phyloP scores from a whole-genome alignment of 129 eudicot genomes.

The Calendula officinalis region DNA sequence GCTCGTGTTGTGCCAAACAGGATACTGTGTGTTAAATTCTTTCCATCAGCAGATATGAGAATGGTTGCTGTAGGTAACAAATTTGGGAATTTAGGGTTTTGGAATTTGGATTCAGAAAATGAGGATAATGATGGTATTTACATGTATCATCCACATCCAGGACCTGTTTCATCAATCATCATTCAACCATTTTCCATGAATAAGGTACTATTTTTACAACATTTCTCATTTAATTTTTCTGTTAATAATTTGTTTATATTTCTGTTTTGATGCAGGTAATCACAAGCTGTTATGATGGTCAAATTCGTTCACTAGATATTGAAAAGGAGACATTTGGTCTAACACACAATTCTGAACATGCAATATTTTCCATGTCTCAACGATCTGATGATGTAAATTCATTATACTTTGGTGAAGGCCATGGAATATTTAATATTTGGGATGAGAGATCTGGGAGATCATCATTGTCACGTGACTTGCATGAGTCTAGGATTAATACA shows the following conservation, averaged over 20 bases:
- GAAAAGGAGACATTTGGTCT: conserved; percentile 64
- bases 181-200: conserved; percentile 59
- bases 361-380: conserved; percentile 55
- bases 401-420: conserved; percentile 63
- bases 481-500: conserved; percentile 57
- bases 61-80: conserved; percentile 74
- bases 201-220: conserved; percentile 41
- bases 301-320: conserved; percentile 66
- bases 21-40: conserved; percentile 53
- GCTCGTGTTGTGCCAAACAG: conserved; percentile 67
- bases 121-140: conserved; percentile 65
- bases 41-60: conserved; percentile 53
- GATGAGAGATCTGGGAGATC: conserved; percentile 59
- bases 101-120: conserved; percentile 52
- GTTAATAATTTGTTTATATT: background rate
- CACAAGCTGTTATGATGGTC: conserved; percentile 70
- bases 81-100: conserved; percentile 72
- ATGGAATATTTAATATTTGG: conserved; percentile 49
- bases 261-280: conserved; percentile 46
- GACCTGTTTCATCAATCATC: conserved; percentile 55
- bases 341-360: conserved; percentile 34
- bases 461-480: conserved; percentile 51
- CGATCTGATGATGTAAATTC: conserved; percentile 47
- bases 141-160: conserved; percentile 59
- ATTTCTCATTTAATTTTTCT: background rate